phyloP scores from a whole-genome alignment of 345 rosid genomes.

The Streptanthus diversifolius region DNA sequence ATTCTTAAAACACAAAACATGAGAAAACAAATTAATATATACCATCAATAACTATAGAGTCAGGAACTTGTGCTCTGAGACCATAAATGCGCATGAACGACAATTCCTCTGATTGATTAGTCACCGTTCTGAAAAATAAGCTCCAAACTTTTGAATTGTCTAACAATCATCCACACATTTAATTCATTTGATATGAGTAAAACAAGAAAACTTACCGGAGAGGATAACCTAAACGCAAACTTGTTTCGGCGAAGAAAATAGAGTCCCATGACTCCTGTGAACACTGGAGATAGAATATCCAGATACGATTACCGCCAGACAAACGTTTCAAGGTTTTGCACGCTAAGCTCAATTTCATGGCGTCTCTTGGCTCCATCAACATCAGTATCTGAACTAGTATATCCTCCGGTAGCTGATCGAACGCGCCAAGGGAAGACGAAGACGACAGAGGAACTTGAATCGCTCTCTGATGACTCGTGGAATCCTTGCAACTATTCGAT shows the following conservation, averaged over 20 bases:
- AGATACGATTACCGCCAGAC: slow-evolving; percentile 54
- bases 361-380: slow-evolving; percentile 61
- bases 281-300: slow-evolving; percentile 62
- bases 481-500: slow-evolving; percentile 11
- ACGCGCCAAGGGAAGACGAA: slow-evolving; percentile 46
- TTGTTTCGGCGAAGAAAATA: slow-evolving; percentile 60
- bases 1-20: neutral
- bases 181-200: neutral
- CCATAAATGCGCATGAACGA: slow-evolving; percentile 69
- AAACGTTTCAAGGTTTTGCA: slow-evolving; percentile 51
- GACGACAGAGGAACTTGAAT: slow-evolving; percentile 3
- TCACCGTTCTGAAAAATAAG: slow-evolving; percentile 15
- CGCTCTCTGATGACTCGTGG: neutral
- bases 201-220: slow-evolving; percentile 45
- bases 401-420: slow-evolving; percentile 64
- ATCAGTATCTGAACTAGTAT: slow-evolving; percentile 55
- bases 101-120: slow-evolving; percentile 40
- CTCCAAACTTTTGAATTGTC: neutral
- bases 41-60: slow-evolving; percentile 84
- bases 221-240: slow-evolving; percentile 62
- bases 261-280: slow-evolving; percentile 51
- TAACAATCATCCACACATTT: neutral
- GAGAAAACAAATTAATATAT: slow-evolving; percentile 17
- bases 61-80: slow-evolving; percentile 58
- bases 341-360: slow-evolving; percentile 44